These are phyloP conservation scores for Aureobasidium sp. DNA, from an alignment of 2,329 filamentous ascomycete species.

Conservation along the genomic window DNA sequence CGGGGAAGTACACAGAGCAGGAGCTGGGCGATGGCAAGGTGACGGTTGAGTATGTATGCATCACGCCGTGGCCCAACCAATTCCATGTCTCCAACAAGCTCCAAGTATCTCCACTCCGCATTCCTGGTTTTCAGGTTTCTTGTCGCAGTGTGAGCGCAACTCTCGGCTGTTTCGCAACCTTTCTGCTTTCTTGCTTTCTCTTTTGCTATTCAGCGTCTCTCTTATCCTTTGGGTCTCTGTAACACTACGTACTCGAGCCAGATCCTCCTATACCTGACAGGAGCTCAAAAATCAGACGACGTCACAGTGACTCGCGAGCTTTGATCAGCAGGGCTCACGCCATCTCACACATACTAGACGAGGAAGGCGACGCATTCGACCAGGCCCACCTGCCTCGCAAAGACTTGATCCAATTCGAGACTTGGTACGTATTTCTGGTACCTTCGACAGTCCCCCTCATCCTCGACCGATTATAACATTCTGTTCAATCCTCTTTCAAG, in stretches of 20 bases:
- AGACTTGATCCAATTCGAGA: background rate
- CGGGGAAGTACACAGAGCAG: background rate
- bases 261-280: background rate
- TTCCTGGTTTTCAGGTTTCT: conserved; percentile 7
- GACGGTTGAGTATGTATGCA: conserved; percentile 14
- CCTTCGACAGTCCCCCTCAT: background rate
- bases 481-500: background rate
- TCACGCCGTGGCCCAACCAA: conserved; percentile 10
- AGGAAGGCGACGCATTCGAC: conserved; percentile 10
- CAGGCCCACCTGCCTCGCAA: conserved; percentile 4
- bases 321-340: conserved; percentile 13
- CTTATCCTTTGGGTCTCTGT: background rate
- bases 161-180: background rate
- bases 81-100: conserved; percentile 8
- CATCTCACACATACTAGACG: background rate
- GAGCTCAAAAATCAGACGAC: background rate
- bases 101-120: conserved; percentile 1
- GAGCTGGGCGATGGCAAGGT: background rate
- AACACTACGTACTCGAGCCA: background rate
- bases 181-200: background rate
- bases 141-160: background rate
- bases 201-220: background rate
- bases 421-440: background rate
- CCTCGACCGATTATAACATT: background rate
- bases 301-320: conserved; percentile 2